Conservation (phyloP, 164 flowering plant species). For the Annona cherimola region DNA sequence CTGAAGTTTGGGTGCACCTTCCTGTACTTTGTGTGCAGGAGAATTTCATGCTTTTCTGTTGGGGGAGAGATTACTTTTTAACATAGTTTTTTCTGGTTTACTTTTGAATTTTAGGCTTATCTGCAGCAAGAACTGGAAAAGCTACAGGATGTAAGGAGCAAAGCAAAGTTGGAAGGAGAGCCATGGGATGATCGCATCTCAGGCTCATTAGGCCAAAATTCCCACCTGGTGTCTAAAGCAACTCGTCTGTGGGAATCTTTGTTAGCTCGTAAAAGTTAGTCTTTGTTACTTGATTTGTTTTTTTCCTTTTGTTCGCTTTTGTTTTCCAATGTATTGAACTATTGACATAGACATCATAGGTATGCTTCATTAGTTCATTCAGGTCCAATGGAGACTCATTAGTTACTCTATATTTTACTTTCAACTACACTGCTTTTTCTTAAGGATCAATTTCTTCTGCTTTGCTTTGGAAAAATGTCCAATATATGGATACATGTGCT, state of each 20-base stretch:
- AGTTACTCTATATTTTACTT: background rate
- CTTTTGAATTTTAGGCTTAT: constrained; percentile 60
- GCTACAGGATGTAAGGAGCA: constrained; percentile 81
- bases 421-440: too few species aligned
- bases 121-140: constrained; percentile 98
- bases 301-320: background rate
- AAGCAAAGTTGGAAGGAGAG: constrained; percentile 90
- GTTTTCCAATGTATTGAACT: background rate
- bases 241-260: constrained; percentile 96
- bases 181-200: constrained; percentile 87
- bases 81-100: background rate
- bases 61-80: background rate
- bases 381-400: background rate
- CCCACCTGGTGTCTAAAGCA: constrained; percentile 93
- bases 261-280: constrained; percentile 81
- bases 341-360: background rate
- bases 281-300: background rate
- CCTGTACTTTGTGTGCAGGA: background rate
- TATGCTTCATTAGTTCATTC: background rate
- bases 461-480: too few species aligned
- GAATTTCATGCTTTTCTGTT: background rate
- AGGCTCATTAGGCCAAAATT: constrained; percentile 78
- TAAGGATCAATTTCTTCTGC: too few species aligned
- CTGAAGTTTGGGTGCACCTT: background rate
- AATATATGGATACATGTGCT: too few species aligned